These are phyloP conservation scores for slime mould (Dictyostelium discoideum) DNA, from an alignment of 78 protist species.

Conservation along the genomic window dicty_2.7 NC_007091.3:4102001-4102500, in stretches of 20 bases:
- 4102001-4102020: neutral
- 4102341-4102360: neutral
- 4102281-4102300: neutral
- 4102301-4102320: conserved; percentile 3
- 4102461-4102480: neutral
- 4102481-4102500: neutral
- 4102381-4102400: neutral
- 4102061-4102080: neutral
- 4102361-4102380: conserved; percentile 27
- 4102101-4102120: neutral
- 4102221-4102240: neutral
- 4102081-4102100: neutral
- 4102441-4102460: neutral
- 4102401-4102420: neutral
- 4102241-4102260: neutral
- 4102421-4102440: neutral
- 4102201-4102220: conserved; percentile 38
- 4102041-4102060: neutral
- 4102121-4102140: neutral
- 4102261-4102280: neutral
- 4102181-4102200: conserved; percentile 43
- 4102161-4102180: conserved; percentile 38
- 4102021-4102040: neutral
- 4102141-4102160: neutral
- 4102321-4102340: neutral